A percentile compares a stretch with the other conserved stretches of the same genome.
These are phyloP conservation scores for Schizochytrium sp. DNA, from an alignment of 108 stramenopile genomes.

Conservation along the genomic window DNA sequence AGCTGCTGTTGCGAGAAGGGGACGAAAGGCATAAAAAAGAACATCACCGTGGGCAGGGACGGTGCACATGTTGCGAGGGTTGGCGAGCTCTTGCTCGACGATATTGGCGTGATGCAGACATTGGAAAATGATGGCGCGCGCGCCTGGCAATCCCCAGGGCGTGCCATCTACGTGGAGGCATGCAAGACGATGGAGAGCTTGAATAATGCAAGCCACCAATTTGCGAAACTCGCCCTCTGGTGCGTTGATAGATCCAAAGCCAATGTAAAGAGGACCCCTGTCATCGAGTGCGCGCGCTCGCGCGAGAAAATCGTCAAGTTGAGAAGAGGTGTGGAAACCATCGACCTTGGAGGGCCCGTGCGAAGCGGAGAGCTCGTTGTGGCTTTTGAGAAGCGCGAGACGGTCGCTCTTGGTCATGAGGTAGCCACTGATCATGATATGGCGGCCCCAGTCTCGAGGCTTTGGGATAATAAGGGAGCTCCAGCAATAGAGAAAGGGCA, in stretches of 20 bases:
- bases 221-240: not conserved
- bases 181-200: not conserved
- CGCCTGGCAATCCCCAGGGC: not conserved
- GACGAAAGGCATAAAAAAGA: not conserved
- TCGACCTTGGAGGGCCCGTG: not conserved
- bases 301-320: not conserved
- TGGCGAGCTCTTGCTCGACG: not conserved
- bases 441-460: not conserved
- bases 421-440: constrained; percentile 15
- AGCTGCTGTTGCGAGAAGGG: not conserved
- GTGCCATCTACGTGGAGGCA: not conserved
- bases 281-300: not conserved
- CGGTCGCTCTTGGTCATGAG: not conserved
- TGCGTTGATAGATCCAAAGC: not conserved
- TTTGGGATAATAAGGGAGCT: not conserved
- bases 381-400: not conserved
- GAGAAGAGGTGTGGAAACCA: not conserved
- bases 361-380: not conserved
- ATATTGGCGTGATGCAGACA: not conserved
- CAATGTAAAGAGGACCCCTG: not conserved
- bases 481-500: constrained; percentile 6
- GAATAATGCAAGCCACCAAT: not conserved
- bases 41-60: not conserved
- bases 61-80: not conserved
- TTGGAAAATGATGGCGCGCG: not conserved